Evolutionary conservation across 257 asterid species (phyloP), one percentile per base, ranked within the genome.

Genomic region (Solanum pennellii): DNA sequence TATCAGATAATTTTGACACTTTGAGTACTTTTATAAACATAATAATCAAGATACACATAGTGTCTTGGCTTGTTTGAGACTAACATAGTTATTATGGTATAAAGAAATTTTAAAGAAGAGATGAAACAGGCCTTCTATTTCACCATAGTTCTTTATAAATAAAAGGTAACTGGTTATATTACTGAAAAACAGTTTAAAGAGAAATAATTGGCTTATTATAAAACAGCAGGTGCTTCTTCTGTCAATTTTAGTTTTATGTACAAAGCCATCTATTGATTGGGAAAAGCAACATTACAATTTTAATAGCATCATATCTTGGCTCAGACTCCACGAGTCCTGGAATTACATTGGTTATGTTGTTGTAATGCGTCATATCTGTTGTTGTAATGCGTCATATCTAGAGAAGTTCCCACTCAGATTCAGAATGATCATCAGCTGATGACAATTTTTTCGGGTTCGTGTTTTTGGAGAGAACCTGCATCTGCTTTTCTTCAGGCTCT

Each of bases 371-470:
- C n/a, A 72, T 71, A 72, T 72, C 82, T 86, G 72, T 65, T 65
- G 10, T 25, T 12, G 23, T 68, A 69, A 71, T 59, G 41, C 3
- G 5, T 23, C n/a, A 72, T 71, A 72, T 72, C 82, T 86, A 92
- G 25, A 92, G 86, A 74, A 92, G 69, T 85, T 92, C 94, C 94
- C 94, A 92, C 35, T 92, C 94, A 13, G 91, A 79, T 66, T 92
- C 94, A 21, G 87, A 82, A 71, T 31, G 87, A 79, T 41, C 79
- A 66, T 35, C 77, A 72, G 60, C 71, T 60, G 88, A 73, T 60
- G 88, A 59, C 60, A 80, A 83, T 1, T 47, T 62, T 74, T 62
- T 29, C 14, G 20, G 1, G 59, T 56, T 85, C 3, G 85, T 21
- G 79, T 59, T 83, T 21, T 18, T 75, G 20, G 73, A 6, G 8